These are phyloP conservation scores for Termitomyces sp. DNA, from an alignment of 768 basidiomycete species.

Conservation along the genomic window DNA sequence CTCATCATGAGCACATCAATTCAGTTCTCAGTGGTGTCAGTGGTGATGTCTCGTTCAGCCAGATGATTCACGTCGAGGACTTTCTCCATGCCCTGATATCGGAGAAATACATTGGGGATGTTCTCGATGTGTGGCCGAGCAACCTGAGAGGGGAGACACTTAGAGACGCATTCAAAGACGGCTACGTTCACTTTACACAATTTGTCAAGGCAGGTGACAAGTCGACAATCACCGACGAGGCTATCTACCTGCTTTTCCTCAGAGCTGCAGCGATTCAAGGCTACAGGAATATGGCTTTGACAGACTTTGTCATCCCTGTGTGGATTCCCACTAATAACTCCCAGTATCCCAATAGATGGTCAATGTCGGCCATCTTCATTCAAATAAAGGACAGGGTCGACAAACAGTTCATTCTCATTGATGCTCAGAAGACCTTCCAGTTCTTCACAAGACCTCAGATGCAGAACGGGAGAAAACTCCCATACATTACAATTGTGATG, in stretches of 20 bases:
- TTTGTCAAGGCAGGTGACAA: constrained; percentile 1
- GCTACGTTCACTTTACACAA: background rate
- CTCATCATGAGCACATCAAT: no score
- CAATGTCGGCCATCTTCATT: background rate
- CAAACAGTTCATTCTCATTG: background rate
- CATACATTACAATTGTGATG: no score
- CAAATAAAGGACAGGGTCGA: background rate
- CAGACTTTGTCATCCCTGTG: background rate
- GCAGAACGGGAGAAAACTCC: no score
- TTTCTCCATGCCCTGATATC: background rate
- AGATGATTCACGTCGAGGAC: background rate
- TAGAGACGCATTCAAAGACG: background rate
- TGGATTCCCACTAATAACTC: background rate
- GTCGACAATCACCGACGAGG: background rate
- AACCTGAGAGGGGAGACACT: background rate
- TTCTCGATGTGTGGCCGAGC: no score
- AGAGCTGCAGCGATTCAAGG: background rate
- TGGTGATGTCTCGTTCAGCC: background rate
- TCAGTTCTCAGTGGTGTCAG: no score
- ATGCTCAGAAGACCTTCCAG: background rate
- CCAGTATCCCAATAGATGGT: background rate
- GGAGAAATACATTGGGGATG: background rate
- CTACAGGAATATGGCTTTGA: background rate
- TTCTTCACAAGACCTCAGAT: no score
- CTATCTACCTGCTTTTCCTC: background rate